These are phyloP conservation scores for Leptographium radiaticola DNA, from an alignment of 2,329 filamentous ascomycete species.

Conservation along the genomic window DNA sequence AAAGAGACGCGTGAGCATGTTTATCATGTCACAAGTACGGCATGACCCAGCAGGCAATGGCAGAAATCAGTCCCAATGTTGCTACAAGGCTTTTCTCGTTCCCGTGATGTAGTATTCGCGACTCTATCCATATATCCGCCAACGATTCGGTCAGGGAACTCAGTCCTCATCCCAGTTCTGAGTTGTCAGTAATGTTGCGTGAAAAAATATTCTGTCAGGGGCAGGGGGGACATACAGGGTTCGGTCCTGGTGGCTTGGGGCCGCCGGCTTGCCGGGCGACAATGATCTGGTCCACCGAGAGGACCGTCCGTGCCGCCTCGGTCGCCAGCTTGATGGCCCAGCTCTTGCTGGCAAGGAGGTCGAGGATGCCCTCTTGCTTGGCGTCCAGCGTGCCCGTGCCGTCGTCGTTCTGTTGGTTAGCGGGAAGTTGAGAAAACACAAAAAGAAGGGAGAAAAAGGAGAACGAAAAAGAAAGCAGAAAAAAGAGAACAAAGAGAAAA, in stretches of 20 bases:
- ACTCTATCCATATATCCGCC: background rate
- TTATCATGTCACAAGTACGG: too few relatives aligned
- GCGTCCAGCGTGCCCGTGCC: slow-evolving; percentile 73
- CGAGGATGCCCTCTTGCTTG: slow-evolving; percentile 77
- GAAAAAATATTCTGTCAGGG: background rate
- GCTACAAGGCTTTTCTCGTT: background rate
- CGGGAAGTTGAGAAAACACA: background rate
- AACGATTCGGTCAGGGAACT: background rate
- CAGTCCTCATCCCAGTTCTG: slow-evolving; percentile 54
- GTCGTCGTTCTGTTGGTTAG: slow-evolving; percentile 49
- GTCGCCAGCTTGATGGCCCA: slow-evolving; percentile 97
- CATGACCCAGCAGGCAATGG: too few relatives aligned
- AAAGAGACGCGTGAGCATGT: too few relatives aligned
- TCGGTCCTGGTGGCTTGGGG: slow-evolving; percentile 90
- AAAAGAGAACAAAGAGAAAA: too few relatives aligned
- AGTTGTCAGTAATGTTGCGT: background rate
- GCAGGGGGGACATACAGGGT: slow-evolving; percentile 44
- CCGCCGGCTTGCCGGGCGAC: slow-evolving; percentile 94
- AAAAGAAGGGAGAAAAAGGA: background rate
- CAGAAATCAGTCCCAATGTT: background rate
- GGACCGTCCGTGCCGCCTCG: slow-evolving; percentile 81
- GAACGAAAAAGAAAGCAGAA: too few relatives aligned
- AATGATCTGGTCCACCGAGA: slow-evolving; percentile 98
- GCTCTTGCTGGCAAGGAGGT: slow-evolving; percentile 80
- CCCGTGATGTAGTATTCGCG: background rate